Evolutionary conservation across 495 filamentous ascomycete genomes (phyloP), one percentile per base, ranked within the genome.

Genomic region (Penicillium ochrochloron): DNA sequence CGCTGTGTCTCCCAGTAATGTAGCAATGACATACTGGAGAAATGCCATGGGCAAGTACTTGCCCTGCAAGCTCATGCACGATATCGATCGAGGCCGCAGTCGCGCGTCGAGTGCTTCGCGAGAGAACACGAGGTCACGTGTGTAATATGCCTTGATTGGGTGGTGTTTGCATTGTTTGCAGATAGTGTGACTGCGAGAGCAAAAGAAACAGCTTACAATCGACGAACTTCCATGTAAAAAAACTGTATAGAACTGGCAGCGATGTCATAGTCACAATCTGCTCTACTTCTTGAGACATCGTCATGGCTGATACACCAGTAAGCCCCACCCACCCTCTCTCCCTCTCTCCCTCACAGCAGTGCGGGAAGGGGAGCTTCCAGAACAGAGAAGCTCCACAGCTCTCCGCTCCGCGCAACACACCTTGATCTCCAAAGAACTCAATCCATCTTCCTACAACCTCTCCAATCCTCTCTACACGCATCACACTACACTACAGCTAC

Each of bases 1-100:
- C 76, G 75, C 62, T 71, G 65, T 4, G 75, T 81, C 37, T 80
- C 78, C 74, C 77, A 82, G 50, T 74, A 82, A 52, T 81, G 72
- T 68, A 80, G 33, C 46, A 82, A 61, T 54, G 80, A 81, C 78
- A 81, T 81, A 0, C 62, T 77, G 55, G 12, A 31, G n/a, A 21
- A 3, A 21, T 52, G 54, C 66, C 66, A 72, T 70, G 46, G 51
- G 37, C 19, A 12, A 14, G 11, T 17, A 9, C 53, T 39, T 25
- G 34, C 15, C 3, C 7, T 25, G 9, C 8, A 21, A 5, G 14
- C 53, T 14, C 33, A 37, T 23, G 9, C 11, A 25, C 6, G 33
- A 21, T 25, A 4, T 37, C n/a, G 15, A 23, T 37, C 33, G 15
- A 23, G 29, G 53, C 29, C 31, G 34, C 10, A 34, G 17, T 23